phyloP scores from a whole-genome alignment of 2,329 filamentous ascomycete species.

The Fusarium lateritium region DNA sequence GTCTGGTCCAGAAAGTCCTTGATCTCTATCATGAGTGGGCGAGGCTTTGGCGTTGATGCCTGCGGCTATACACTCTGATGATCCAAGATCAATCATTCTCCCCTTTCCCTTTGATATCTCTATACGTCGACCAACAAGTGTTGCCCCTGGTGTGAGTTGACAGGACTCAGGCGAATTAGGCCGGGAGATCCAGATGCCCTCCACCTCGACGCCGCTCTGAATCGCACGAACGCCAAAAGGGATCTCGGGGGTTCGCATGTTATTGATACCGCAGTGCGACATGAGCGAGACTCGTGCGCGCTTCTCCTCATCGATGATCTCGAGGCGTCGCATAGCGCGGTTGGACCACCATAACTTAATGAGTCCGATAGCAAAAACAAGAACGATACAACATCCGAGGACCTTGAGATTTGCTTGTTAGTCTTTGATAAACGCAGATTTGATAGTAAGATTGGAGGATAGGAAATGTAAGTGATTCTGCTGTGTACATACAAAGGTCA shows the following conservation, averaged over 20 bases:
- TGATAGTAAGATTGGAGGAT: not conserved
- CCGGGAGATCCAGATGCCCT: slow-evolving; percentile 84
- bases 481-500: slow-evolving; percentile 81
- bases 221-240: slow-evolving; percentile 91
- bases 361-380: slow-evolving; percentile 78
- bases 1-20: slow-evolving; percentile 7
- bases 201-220: slow-evolving; percentile 85
- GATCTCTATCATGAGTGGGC: not conserved
- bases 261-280: slow-evolving; percentile 67
- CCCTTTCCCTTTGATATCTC: slow-evolving; percentile 43
- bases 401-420: slow-evolving; percentile 65
- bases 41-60: slow-evolving; percentile 2
- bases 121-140: slow-evolving; percentile 36
- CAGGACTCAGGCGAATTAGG: slow-evolving; percentile 58
- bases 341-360: slow-evolving; percentile 77
- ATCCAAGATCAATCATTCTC: slow-evolving; percentile 26
- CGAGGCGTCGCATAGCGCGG: slow-evolving; percentile 68
- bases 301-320: slow-evolving; percentile 77
- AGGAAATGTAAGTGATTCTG: not conserved
- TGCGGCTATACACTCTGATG: slow-evolving; percentile 8
- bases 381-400: slow-evolving; percentile 77
- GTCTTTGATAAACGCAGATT: not conserved
- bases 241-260: slow-evolving; percentile 68
- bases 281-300: slow-evolving; percentile 67
- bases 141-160: slow-evolving; percentile 45